Percentiles rank a stretch among this genome's conserved stretches.
phyloP scores from a whole-genome alignment of 495 filamentous ascomycete species.

The Xylona heveae region DNA sequence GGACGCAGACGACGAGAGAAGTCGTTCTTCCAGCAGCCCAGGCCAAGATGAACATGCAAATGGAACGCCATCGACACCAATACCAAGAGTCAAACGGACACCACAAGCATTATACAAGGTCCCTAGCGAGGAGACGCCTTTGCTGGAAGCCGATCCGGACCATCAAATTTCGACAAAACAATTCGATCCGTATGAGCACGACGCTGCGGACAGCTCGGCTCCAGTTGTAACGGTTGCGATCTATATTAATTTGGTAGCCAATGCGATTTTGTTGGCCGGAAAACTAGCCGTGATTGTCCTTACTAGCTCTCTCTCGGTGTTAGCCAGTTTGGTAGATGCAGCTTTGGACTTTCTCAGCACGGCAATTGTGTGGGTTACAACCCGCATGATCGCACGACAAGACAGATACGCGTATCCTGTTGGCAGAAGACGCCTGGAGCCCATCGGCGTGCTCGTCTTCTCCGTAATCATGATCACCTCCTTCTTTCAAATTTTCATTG shows the following conservation, averaged over 20 bases:
- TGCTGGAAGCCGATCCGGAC: constrained; percentile 13
- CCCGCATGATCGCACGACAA: constrained; percentile 45
- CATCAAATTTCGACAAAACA: too few relatives aligned
- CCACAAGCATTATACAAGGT: constrained; percentile 61
- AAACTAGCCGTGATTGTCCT: constrained; percentile 63
- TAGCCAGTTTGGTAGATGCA: constrained; percentile 77
- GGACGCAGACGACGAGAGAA: not conserved
- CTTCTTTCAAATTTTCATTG: constrained; percentile 64
- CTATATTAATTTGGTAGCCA: constrained; percentile 71
- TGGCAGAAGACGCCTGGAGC: constrained; percentile 55
- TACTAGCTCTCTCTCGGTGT: constrained; percentile 68
- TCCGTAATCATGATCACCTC: constrained; percentile 72
- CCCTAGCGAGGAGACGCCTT: constrained; percentile 45
- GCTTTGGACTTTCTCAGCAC: constrained; percentile 75
- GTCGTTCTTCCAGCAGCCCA: constrained; percentile 2
- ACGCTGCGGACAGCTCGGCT: constrained; percentile 37
- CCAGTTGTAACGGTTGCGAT: constrained; percentile 59
- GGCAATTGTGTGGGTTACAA: constrained; percentile 68
- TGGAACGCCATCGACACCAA: constrained; percentile 6
- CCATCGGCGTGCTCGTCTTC: constrained; percentile 61
- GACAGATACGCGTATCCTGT: constrained; percentile 73
- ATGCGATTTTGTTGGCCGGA: constrained; percentile 50
- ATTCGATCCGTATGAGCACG: too few relatives aligned
- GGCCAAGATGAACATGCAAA: not conserved
- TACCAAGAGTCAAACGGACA: constrained; percentile 46